These are phyloP conservation scores for Talaromyces sp. DNA, from an alignment of 2,329 filamentous ascomycete genomes.

Conservation along the genomic window DNA sequence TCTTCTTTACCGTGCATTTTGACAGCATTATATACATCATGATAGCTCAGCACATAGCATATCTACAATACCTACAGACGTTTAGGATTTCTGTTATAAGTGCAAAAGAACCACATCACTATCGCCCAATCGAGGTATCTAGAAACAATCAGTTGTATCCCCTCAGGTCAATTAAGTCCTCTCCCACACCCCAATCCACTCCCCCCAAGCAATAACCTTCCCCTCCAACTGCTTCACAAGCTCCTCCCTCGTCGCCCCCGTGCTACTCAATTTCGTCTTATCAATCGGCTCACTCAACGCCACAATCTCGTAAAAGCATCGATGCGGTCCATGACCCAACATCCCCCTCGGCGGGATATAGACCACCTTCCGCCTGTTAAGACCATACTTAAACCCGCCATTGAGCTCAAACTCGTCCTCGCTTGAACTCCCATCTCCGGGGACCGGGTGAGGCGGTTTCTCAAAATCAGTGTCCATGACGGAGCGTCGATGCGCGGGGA, in stretches of 20 bases:
- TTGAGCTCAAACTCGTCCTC: conserved; percentile 22
- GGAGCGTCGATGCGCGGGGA: conserved; percentile 35
- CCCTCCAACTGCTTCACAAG: conserved; percentile 45
- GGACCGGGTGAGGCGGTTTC: background rate
- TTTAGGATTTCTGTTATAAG: background rate
- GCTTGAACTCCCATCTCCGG: conserved; percentile 17
- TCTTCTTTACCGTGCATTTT: conserved; percentile 22
- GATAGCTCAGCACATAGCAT: background rate
- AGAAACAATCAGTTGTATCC: background rate
- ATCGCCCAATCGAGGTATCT: background rate
- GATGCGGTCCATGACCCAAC: conserved; percentile 51
- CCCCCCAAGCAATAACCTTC: conserved; percentile 52
- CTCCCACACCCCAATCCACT: conserved; percentile 49
- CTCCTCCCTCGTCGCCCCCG: conserved; percentile 43
- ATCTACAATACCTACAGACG: conserved; percentile 1
- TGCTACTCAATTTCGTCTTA: conserved; percentile 32
- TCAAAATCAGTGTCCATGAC: conserved; percentile 41
- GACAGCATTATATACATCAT: background rate
- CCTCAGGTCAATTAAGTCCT: conserved; percentile 24
- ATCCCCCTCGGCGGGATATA: conserved; percentile 50
- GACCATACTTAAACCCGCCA: conserved; percentile 50
- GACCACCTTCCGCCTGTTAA: conserved; percentile 39
- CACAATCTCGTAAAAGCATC: conserved; percentile 53
- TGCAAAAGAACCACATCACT: background rate
- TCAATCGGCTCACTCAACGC: conserved; percentile 48